Evolutionary conservation across 169 alveolate genomes (phyloP), one percentile per base, ranked within the genome.

Genomic region (Eimeria acervulina): DNA sequence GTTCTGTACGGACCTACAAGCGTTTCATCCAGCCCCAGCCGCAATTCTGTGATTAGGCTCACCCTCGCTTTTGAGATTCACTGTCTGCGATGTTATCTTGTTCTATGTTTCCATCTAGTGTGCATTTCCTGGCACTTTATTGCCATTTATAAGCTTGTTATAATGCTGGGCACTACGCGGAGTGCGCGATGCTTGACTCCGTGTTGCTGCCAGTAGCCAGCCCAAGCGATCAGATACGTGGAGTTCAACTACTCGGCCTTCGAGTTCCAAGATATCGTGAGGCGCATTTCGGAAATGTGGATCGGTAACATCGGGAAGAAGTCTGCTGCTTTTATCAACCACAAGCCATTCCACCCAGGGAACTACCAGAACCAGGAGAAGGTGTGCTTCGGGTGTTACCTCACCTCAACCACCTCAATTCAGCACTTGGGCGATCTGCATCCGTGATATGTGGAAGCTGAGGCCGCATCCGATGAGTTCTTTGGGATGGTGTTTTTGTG

Each of bases 301-400:
- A 98, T 98, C 95, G 98, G 98, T 95, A 98, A 98, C 96, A 98
- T 98, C 78, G 99, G 99, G 23, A 98, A 98, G 93, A 98, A 98
- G 95, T 97, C 99, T 55, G 98, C 99, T 33, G 98, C 99, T 63
- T 98, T 98, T 95, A 97, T 98, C 96, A 98, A 98, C 96, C 99
- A 98, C 96, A 98, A 98, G 96, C 99, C 98, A 93, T 98, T 98
- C 95, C 99, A 99, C 96, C 99, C 99, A 47, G 99, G 99, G 61
- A 98, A 98, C 91, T 97, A 97, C 96, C 97, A 98, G 76, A 99
- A 99, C 97, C 97, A 98, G 93, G 99, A 99, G 94, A 98, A 98
- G 95, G 99, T 99, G 52, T 72, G 84, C 7, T 38, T 1, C 38
- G 13, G 52, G 44, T 13, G 28, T 88, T n/a, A 55, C 44, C 5